Evolutionary conservation across 768 basidiomycete genomes (phyloP).

Genomic region (Rhizopogon salebrosus): DNA sequence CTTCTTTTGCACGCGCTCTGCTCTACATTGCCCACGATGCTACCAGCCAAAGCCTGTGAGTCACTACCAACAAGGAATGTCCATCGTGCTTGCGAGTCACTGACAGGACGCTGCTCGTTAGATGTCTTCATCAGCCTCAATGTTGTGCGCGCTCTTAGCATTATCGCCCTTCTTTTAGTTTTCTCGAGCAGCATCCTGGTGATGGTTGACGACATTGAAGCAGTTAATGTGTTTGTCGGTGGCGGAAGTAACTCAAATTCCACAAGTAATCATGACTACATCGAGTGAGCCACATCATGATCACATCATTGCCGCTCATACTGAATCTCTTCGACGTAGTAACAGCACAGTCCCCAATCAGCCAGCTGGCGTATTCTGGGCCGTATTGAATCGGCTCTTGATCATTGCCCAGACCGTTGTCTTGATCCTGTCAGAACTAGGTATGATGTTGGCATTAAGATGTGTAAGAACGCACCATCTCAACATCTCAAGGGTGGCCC

Average conservation of each 20-base stretch:
- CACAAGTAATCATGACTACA: conserved; percentile 68
- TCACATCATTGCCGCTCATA: not conserved
- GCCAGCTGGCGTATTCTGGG: conserved; percentile 89
- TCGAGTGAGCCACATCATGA: conserved; percentile 48
- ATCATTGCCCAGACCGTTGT: conserved; percentile 78
- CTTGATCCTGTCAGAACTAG: conserved; percentile 44
- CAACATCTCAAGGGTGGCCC: conserved; percentile 53
- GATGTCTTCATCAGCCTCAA: conserved; percentile 74
- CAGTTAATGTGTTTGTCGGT: conserved; percentile 58
- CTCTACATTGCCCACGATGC: conserved; percentile 10
- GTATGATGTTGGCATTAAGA: conserved; percentile 30
- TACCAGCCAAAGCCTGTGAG: conserved; percentile 26
- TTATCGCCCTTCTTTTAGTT: conserved; percentile 75
- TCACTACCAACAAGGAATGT: not conserved
- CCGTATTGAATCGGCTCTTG: conserved; percentile 78
- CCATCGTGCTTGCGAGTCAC: not conserved
- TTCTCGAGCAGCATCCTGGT: conserved; percentile 72
- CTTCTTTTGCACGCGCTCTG: not conserved
- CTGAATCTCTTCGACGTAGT: conserved; percentile 20
- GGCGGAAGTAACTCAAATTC: conserved; percentile 33
- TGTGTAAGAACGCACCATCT: not conserved
- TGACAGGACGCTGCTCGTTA: conserved; percentile 9
- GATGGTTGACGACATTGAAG: conserved; percentile 71
- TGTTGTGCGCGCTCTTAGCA: conserved; percentile 65
- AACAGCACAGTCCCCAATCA: conserved; percentile 92